These are phyloP conservation scores for Golubevia pallescens DNA, from an alignment of 1,284 basidiomycete genomes.

Conservation along the genomic window DNA sequence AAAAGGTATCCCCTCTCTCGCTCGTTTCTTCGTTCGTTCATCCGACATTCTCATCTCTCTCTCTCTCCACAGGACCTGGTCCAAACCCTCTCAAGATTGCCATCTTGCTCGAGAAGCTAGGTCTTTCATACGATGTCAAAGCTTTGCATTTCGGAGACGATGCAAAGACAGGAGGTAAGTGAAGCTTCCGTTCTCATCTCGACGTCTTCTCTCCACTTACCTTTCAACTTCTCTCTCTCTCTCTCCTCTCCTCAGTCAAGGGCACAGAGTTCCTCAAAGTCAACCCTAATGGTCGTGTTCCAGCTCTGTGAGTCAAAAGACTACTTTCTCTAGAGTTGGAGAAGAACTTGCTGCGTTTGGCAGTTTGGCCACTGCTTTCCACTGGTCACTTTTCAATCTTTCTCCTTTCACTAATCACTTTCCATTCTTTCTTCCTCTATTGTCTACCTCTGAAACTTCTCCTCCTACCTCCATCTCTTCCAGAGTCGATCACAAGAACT, in stretches of 20 bases:
- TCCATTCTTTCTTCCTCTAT: too few relatives aligned
- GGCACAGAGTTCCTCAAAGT: conserved; percentile 38
- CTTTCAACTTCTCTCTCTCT: too few relatives aligned
- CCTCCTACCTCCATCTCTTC: too few relatives aligned
- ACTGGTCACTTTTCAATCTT: too few relatives aligned
- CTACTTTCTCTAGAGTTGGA: too few relatives aligned
- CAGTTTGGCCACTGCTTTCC: too few relatives aligned
- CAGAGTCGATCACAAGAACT: conserved; percentile 45
- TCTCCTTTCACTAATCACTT: too few relatives aligned
- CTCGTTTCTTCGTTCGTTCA: not conserved
- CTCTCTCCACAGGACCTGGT: conserved; percentile 11
- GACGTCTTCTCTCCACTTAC: not conserved
- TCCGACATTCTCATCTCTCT: not conserved
- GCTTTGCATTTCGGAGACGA: conserved; percentile 41
- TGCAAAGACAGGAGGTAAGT: conserved; percentile 25
- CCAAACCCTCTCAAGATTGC: conserved; percentile 53
- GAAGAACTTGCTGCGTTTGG: too few relatives aligned
- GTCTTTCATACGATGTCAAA: conserved; percentile 37
- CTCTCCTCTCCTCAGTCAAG: conserved; percentile 19
- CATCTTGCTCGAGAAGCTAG: conserved; percentile 44
- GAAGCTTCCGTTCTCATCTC: not conserved
- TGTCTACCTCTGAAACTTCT: too few relatives aligned
- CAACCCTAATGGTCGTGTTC: conserved; percentile 50
- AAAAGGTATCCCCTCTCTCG: conserved; percentile 12
- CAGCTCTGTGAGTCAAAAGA: too few relatives aligned